Evolutionary conservation across 1,284 basidiomycete genomes (phyloP), one percentile per base, ranked within the genome.

Genomic region (Neotropicomus parvogracilis): DNA sequence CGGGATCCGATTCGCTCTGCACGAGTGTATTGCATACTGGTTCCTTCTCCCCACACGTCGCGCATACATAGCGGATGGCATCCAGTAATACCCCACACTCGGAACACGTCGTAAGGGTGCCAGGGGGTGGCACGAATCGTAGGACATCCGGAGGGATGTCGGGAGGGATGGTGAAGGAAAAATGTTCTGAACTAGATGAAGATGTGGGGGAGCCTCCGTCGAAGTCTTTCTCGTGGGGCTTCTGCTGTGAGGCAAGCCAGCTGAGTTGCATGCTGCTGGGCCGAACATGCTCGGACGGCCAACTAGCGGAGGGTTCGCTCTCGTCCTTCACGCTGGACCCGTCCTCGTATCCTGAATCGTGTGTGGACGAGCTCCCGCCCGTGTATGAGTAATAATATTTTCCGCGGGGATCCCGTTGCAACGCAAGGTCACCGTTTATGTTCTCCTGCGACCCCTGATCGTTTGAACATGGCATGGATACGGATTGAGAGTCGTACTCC

Each of bases 41-140:
- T 43, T 75, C 68, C 69, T 81, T 86, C 67, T 89, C 87, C 12
- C 91, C 91, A 59, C 91, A 95, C 19, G 83, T 85, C 7, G 83
- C 78, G 60, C 91, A 95, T 13, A 93, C 84, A 62, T 95, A 95
- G 41, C 89, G 83, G 66, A 94, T 83, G 17, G 81, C 76, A 49
- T 91, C 85, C 9, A 95, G 72, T 5, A 82, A 61, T 0, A 77
- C 64, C 13, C 86, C 86, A 58, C 91, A 95, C 26, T 81, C 79
- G 0, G 90, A 91, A 65, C 91, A 95, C 0, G 88, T 89, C 0
- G 91, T 91, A 9, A 90, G 79, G 28, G 80, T 74, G 14, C 79
- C 77, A 1, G 80, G 78, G 4, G 87, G 81, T 13, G 81, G 79
- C 0, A 71, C 75, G 60, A 74, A 83, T 28, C 75, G 76, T 4